Evolutionary conservation across 371 early-diverging fungal genomes (phyloP).

Genomic region (Mortierella polycephala): DNA sequence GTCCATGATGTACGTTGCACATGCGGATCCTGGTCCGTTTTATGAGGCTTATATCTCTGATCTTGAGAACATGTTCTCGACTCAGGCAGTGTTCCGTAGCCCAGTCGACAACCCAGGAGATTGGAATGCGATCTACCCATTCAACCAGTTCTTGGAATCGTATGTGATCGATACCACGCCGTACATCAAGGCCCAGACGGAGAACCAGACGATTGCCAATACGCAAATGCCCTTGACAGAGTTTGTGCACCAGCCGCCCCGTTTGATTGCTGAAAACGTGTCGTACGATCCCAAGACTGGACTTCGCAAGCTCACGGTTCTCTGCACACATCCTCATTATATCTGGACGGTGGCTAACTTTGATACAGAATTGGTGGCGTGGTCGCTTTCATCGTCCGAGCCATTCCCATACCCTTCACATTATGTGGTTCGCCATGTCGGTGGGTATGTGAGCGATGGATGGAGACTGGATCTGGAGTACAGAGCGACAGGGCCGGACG

Average conservation of each 20-base stretch:
- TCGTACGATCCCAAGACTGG: constrained; percentile 60
- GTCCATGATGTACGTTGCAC: constrained; percentile 65
- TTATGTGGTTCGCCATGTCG: constrained; percentile 73
- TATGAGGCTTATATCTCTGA: constrained; percentile 58
- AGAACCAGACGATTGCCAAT: constrained; percentile 41
- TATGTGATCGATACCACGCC: constrained; percentile 66
- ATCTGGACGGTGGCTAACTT: constrained; percentile 77
- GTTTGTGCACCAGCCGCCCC: constrained; percentile 56
- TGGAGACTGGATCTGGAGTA: constrained; percentile 66
- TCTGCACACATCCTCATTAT: constrained; percentile 65
- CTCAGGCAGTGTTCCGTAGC: constrained; percentile 52
- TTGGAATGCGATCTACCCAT: constrained; percentile 75
- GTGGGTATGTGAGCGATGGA: constrained; percentile 67
- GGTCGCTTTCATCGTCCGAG: constrained; percentile 65
- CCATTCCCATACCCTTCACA: constrained; percentile 56
- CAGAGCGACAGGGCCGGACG: constrained; percentile 40
- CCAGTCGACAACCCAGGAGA: constrained; percentile 58
- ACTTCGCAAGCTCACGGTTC: constrained; percentile 62
- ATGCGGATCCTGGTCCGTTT: constrained; percentile 74
- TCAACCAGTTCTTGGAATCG: constrained; percentile 73
- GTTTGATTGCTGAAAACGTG: constrained; percentile 58
- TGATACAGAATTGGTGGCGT: constrained; percentile 67
- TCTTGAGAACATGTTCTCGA: constrained; percentile 57
- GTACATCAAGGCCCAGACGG: constrained; percentile 56
- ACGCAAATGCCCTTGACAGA: constrained; percentile 27